phyloP scores from a whole-genome alignment of 2,329 filamentous ascomycete species.

The Sphaerulina musiva region DNA sequence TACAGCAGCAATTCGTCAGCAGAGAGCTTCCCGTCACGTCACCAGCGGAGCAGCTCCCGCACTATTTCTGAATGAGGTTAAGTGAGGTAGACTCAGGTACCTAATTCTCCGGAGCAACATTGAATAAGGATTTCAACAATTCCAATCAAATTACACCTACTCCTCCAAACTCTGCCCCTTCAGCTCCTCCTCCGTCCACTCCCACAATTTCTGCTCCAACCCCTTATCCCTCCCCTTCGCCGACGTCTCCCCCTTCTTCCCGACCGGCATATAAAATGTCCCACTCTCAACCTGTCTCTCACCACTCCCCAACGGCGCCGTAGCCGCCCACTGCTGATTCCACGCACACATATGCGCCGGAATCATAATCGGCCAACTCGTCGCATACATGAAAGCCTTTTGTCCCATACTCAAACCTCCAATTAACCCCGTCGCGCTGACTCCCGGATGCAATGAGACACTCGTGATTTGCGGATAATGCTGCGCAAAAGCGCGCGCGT shows the following conservation, averaged over 20 bases:
- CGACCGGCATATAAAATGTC: slow-evolving; percentile 41
- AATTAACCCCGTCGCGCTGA: slow-evolving; percentile 44
- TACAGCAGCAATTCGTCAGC: background rate
- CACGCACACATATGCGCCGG: slow-evolving; percentile 32
- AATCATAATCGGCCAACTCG: slow-evolving; percentile 14
- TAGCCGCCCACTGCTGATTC: slow-evolving; percentile 42
- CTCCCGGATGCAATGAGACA: slow-evolving; percentile 45
- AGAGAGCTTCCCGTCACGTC: background rate
- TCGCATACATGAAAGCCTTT: slow-evolving; percentile 13
- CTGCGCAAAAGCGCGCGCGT: slow-evolving; percentile 38
- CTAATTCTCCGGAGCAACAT: too few species aligned
- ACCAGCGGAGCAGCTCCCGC: background rate
- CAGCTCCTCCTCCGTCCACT: slow-evolving; percentile 31
- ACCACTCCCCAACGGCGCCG: slow-evolving; percentile 32
- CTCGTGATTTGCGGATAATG: slow-evolving; percentile 42
- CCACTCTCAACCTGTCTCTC: slow-evolving; percentile 14
- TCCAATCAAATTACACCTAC: too few species aligned
- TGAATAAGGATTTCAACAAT: too few species aligned
- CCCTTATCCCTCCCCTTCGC: slow-evolving; percentile 22
- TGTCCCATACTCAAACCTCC: slow-evolving; percentile 5
- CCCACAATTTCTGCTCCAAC: slow-evolving; percentile 32
- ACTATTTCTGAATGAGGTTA: too few species aligned
- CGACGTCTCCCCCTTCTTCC: slow-evolving; percentile 23
- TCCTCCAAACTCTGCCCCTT: slow-evolving; percentile 2
- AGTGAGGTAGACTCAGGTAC: too few species aligned